Percentiles rank a stretch among this genome's conserved stretches.
Conservation (phyloP, 257 asterid species). For the Prunella vulgaris region DNA sequence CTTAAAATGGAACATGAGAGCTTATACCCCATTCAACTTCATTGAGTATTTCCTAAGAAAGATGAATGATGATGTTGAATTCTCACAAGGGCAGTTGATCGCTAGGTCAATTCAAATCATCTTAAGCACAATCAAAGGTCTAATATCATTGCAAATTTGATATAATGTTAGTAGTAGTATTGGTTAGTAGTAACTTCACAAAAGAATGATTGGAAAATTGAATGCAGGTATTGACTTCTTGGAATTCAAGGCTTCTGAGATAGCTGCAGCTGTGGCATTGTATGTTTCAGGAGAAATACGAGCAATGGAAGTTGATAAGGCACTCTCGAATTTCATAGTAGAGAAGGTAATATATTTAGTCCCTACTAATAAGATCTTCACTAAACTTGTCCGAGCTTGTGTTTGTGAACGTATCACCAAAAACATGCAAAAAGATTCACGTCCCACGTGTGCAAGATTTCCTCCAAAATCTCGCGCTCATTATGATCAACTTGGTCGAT, state of each 20-base stretch:
- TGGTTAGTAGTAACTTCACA: not conserved
- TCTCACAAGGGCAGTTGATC: conserved; percentile 28
- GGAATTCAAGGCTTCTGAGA: conserved; percentile 79
- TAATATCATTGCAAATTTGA: not conserved
- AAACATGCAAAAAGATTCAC: too few species aligned
- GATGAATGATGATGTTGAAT: conserved; percentile 26
- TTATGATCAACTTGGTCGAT: not conserved
- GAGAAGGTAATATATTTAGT: conserved; percentile 67
- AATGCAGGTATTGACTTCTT: conserved; percentile 79
- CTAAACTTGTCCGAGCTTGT: too few species aligned
- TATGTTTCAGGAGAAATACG: conserved; percentile 40
- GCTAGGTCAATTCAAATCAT: conserved; percentile 49
- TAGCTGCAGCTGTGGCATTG: conserved; percentile 74
- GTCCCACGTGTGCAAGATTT: too few species aligned
- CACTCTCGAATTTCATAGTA: conserved; percentile 38
- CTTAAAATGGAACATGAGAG: conserved; percentile 66
- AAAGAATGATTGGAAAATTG: conserved; percentile 30
- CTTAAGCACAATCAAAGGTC: conserved; percentile 54
- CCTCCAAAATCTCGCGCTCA: not conserved
- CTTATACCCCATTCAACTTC: conserved; percentile 65
- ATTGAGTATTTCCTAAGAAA: conserved; percentile 49
- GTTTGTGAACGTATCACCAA: too few species aligned
- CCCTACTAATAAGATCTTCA: too few species aligned
- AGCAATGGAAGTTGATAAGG: conserved; percentile 44
- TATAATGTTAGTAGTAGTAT: not conserved